These are phyloP conservation scores for Breynia disticha DNA, from an alignment of 441 rosid genomes.

Conservation along the genomic window DNA sequence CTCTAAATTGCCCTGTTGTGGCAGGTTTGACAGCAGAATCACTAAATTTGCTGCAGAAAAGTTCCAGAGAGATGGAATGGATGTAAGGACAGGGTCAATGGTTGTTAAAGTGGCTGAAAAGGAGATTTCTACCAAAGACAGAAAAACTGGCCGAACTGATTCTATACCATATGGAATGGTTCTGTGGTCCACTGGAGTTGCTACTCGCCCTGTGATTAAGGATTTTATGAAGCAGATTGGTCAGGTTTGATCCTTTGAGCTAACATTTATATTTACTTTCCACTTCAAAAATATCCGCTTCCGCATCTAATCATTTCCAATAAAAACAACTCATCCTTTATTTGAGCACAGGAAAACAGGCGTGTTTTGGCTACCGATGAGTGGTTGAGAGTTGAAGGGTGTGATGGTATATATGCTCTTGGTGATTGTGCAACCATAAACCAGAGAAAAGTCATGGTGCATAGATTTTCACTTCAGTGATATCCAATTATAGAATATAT, in stretches of 20 bases:
- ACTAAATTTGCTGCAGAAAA: constrained; percentile 87
- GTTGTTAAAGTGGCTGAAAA: constrained; percentile 66
- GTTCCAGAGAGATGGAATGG: constrained; percentile 80
- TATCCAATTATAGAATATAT: no score
- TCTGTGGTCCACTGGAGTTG: constrained; percentile 99
- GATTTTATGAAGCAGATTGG: constrained; percentile 93
- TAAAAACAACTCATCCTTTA: not conserved
- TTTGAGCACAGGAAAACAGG: constrained; percentile 48
- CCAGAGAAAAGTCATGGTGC: constrained; percentile 95
- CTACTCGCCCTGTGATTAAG: constrained; percentile 69
- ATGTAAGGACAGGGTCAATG: constrained; percentile 85
- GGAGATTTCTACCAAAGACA: constrained; percentile 72
- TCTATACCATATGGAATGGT: constrained; percentile 85
- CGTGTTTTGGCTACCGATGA: constrained; percentile 96
- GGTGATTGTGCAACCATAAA: constrained; percentile 97
- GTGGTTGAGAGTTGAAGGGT: constrained; percentile 88
- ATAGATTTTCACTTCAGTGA: constrained; percentile 5
- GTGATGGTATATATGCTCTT: constrained; percentile 64
- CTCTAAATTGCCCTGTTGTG: not conserved
- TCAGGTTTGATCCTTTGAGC: constrained; percentile 45
- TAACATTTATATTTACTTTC: not conserved
- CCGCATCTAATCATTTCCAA: not conserved
- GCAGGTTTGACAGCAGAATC: constrained; percentile 98
- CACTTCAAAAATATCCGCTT: not conserved
- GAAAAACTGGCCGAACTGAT: constrained; percentile 42